These are phyloP conservation scores for Akebia trifoliata DNA, from an alignment of 164 flowering plant genomes.

Conservation along the genomic window DNA sequence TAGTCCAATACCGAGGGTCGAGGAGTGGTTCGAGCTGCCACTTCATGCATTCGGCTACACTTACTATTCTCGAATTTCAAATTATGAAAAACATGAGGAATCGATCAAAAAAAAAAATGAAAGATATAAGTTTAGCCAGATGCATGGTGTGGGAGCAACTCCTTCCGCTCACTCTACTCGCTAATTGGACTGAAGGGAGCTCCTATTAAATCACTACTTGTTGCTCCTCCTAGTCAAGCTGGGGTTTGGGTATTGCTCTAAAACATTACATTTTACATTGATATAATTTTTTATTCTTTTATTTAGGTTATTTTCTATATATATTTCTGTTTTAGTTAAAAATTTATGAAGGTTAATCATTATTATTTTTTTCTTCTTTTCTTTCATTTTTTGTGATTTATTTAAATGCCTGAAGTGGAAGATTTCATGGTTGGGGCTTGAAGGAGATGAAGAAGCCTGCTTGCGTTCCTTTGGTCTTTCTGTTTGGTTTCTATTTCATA, in stretches of 20 bases:
- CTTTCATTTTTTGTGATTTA: not conserved
- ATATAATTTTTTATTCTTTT: too few relatives aligned
- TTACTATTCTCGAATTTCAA: constrained; percentile 6
- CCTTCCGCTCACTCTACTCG: constrained; percentile 39
- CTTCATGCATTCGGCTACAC: constrained; percentile 43
- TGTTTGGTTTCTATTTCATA: too few relatives aligned
- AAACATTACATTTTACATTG: too few relatives aligned
- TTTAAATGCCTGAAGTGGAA: too few relatives aligned
- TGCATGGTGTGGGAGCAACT: constrained; percentile 68
- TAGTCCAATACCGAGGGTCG: constrained; percentile 45
- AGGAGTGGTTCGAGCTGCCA: constrained; percentile 49
- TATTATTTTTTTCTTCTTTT: too few relatives aligned
- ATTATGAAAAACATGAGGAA: not conserved
- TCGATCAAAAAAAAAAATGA: not conserved
- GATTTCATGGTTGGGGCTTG: too few relatives aligned
- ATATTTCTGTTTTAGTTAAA: too few relatives aligned
- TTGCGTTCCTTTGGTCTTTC: too few relatives aligned
- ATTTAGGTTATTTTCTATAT: too few relatives aligned
- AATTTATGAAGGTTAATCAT: too few relatives aligned
- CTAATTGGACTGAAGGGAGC: constrained; percentile 80
- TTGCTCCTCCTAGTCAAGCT: too few relatives aligned
- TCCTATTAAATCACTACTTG: constrained; percentile 23
- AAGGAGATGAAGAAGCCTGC: too few relatives aligned
- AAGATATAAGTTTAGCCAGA: constrained; percentile 27
- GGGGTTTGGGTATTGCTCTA: not conserved